phyloP scores from a whole-genome alignment of 495 filamentous ascomycete species.

The Talaromyces ruber region DNA sequence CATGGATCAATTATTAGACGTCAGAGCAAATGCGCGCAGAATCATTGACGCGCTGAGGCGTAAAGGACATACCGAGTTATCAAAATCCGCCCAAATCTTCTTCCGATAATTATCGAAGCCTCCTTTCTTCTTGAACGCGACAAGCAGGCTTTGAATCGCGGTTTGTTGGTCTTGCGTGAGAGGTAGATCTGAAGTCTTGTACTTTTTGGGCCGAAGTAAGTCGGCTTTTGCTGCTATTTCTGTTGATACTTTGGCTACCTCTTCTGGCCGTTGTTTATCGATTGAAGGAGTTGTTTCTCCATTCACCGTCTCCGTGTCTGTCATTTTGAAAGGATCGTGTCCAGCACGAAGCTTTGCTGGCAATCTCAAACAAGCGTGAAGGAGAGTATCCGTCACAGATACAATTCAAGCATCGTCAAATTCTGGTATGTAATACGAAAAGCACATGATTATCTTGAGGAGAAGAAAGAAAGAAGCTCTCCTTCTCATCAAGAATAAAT shows the following conservation, averaged over 20 bases:
- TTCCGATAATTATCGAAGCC: conserved; percentile 81
- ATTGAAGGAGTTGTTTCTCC: background rate
- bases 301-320: conserved; percentile 24
- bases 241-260: conserved; percentile 16
- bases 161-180: conserved; percentile 60
- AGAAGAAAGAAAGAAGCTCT: background rate
- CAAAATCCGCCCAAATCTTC: conserved; percentile 70
- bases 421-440: background rate
- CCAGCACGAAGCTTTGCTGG: background rate
- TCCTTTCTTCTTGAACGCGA: conserved; percentile 86
- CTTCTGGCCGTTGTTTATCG: conserved; percentile 11
- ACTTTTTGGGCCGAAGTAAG: conserved; percentile 50
- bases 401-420: background rate
- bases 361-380: background rate
- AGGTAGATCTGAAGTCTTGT: conserved; percentile 79
- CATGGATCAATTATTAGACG: conserved; percentile 6
- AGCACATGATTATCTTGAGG: background rate
- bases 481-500: background rate
- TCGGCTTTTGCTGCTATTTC: conserved; percentile 25
- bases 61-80: conserved; percentile 52
- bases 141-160: conserved; percentile 68
- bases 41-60: background rate
- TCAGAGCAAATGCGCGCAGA: background rate
- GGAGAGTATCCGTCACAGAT: background rate
- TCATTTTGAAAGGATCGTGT: conserved; percentile 31